Conservation (phyloP, 2,329 filamentous ascomycete genomes). For the Ophiostoma fasciatum region DNA sequence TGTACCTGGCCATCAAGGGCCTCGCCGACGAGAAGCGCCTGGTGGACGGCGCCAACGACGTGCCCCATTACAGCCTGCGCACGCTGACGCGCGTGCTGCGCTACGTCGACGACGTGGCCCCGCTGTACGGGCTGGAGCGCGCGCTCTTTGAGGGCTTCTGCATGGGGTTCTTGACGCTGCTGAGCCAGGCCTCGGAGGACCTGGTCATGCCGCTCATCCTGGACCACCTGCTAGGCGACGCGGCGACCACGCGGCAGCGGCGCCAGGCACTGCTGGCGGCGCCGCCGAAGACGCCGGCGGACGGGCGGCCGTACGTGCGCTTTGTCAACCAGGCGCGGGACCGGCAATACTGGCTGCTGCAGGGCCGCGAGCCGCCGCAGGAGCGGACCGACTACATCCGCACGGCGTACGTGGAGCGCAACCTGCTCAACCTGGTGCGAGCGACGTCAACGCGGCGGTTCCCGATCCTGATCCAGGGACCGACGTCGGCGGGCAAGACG, state of each 20-base stretch:
- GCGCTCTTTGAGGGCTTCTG: conserved; percentile 90
- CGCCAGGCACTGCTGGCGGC: conserved; percentile 60
- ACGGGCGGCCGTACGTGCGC: conserved; percentile 64
- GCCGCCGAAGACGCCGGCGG: conserved; percentile 59
- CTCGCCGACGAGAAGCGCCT: conserved; percentile 69
- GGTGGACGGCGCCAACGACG: conserved; percentile 89
- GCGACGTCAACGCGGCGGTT: conserved; percentile 86
- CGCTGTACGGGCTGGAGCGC: conserved; percentile 70
- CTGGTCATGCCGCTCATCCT: conserved; percentile 67
- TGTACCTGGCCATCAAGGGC: conserved; percentile 79
- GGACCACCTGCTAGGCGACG: conserved; percentile 59
- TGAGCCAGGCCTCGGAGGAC: conserved; percentile 69
- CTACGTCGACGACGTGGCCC: conserved; percentile 74
- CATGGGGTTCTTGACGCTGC: conserved; percentile 90
- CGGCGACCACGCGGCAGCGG: conserved; percentile 33
- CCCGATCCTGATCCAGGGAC: conserved; percentile 88
- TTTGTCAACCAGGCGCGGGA: conserved; percentile 52
- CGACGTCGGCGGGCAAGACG: conserved; percentile 94
- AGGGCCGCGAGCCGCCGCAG: conserved; percentile 51
- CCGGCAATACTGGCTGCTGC: conserved; percentile 78
- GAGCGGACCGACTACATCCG: conserved; percentile 87
- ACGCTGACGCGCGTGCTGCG: conserved; percentile 81
- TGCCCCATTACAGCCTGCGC: conserved; percentile 91
- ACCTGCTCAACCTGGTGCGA: conserved; percentile 84
- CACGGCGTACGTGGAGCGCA: conserved; percentile 86